These are phyloP conservation scores for Suillus bovinus DNA, from an alignment of 768 basidiomycete species.

Conservation along the genomic window DNA sequence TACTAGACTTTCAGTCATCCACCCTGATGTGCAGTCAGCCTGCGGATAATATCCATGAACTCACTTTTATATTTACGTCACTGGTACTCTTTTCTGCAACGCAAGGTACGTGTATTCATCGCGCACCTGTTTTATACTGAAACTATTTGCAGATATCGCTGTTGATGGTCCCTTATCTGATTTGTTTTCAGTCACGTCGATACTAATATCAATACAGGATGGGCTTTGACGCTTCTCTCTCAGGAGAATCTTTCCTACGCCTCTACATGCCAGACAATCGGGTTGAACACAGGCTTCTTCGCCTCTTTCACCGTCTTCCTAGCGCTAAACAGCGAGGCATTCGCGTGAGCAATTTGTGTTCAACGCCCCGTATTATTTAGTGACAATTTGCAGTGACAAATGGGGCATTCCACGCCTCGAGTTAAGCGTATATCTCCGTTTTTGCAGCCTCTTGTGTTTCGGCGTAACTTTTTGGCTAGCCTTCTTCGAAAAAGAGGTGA, in stretches of 20 bases:
- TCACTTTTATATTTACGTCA: constrained; percentile 84
- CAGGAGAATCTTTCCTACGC: constrained; percentile 95
- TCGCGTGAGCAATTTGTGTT: constrained; percentile 54
- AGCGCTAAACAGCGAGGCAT: constrained; percentile 93
- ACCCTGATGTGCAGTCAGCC: constrained; percentile 51
- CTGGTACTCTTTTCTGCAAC: constrained; percentile 96
- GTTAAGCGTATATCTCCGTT: constrained; percentile 78
- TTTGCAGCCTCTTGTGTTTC: constrained; percentile 83
- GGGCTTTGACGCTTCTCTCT: constrained; percentile 85
- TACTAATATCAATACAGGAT: constrained; percentile 49
- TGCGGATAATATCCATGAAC: constrained; percentile 68
- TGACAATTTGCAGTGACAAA: constrained; percentile 46
- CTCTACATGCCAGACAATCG: constrained; percentile 97
- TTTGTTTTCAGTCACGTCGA: constrained; percentile 31
- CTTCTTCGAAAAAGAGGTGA: constrained; percentile 86
- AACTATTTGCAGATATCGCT: constrained; percentile 72
- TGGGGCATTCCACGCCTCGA: constrained; percentile 78
- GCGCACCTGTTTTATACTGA: constrained; percentile 19
- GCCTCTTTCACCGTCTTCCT: constrained; percentile 97
- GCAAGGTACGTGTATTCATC: constrained; percentile 61
- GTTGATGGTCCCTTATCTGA: constrained; percentile 75
- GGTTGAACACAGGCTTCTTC: constrained; percentile 93
- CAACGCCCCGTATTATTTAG: constrained; percentile 13
- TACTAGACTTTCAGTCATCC: constrained; percentile 13
- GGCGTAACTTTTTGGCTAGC: constrained; percentile 86